Base-by-base conservation (phyloP, 257 asterid species). In the Marsdenia floribunda region DNA sequence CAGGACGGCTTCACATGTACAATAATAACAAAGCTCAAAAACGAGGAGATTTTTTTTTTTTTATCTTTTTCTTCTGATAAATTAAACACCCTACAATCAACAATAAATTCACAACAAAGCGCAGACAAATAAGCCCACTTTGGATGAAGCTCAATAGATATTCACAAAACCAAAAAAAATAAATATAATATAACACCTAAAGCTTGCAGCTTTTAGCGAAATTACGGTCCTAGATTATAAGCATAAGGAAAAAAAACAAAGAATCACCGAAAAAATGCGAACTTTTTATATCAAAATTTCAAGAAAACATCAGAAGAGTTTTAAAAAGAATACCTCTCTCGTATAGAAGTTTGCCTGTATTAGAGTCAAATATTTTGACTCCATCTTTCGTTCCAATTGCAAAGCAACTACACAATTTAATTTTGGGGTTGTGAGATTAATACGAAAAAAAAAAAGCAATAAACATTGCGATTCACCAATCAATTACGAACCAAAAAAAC, bases 311-410 rank as follows among this genome's bases (percentile, higher is more conserved):
- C 49, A 52, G 16, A 13, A 26, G 21, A 19, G 49, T 44, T 44
- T 44, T 44, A 4, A 47, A 9, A 2, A 29, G 5, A 5, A 29
- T 74, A 91, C 98, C 96, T 91, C 93, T 88, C 46, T 91, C 88
- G 69, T 93, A 91, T 22, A 91, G 93, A 61, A 93, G 93, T 77
- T 80, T 88, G 80, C 96, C 97, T 19, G 96, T 86, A 67, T 82
- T 87, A 14, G 91, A 85, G 76, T 90, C 91, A 71, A 91, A 91
- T 14, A 93, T 85, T 83, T 80, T 90, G 87, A 88, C 91, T 24
- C 96, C 96, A 37, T 88, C 86, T 80, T 66, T 88, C 44, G 96
- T 93, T 82, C 98, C 98, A 76, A 93, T 84, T 37, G 90, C 92
- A 59, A 93, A 91, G 80, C 97, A 93, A 75, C 97, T 93, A 79